Evolutionary conservation across 2,329 filamentous ascomycete genomes (phyloP).

Genomic region (Stemphylium vesicarium): DNA sequence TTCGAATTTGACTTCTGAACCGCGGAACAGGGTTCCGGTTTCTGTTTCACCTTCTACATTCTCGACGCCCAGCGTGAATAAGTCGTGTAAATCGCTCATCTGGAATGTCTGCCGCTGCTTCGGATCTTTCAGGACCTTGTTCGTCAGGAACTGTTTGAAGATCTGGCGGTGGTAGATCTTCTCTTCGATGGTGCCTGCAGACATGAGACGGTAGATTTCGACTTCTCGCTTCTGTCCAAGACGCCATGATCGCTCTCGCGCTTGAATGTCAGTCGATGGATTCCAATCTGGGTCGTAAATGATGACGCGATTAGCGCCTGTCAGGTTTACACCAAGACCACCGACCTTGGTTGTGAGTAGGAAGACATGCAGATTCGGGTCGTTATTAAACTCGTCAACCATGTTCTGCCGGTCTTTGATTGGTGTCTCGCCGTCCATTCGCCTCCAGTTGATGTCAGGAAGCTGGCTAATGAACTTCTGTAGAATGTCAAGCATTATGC

Average conservation of each 20-base stretch:
- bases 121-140: slow-evolving; percentile 93
- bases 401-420: slow-evolving; percentile 88
- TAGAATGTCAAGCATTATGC: slow-evolving; percentile 94
- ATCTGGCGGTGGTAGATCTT: slow-evolving; percentile 99
- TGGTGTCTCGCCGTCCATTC: slow-evolving; percentile 92
- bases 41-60: slow-evolving; percentile 72
- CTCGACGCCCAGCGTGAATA: slow-evolving; percentile 79
- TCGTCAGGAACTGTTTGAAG: slow-evolving; percentile 96
- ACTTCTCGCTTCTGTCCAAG: slow-evolving; percentile 94
- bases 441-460: slow-evolving; percentile 74
- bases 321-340: slow-evolving; percentile 90
- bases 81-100: slow-evolving; percentile 85
- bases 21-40: slow-evolving; percentile 84
- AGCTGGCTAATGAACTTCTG: slow-evolving; percentile 77
- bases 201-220: slow-evolving; percentile 97
- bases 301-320: slow-evolving; percentile 92
- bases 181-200: slow-evolving; percentile 95
- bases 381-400: slow-evolving; percentile 90
- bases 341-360: slow-evolving; percentile 95
- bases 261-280: slow-evolving; percentile 93
- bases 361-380: slow-evolving; percentile 82
- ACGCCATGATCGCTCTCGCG: slow-evolving; percentile 93
- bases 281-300: slow-evolving; percentile 99
- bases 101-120: slow-evolving; percentile 93
- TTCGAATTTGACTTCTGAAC: slow-evolving; percentile 75